These are phyloP conservation scores for Hemisphaericaspora lyxosophila DNA, from an alignment of 1,139 yeast species.

Conservation along the genomic window DNA sequence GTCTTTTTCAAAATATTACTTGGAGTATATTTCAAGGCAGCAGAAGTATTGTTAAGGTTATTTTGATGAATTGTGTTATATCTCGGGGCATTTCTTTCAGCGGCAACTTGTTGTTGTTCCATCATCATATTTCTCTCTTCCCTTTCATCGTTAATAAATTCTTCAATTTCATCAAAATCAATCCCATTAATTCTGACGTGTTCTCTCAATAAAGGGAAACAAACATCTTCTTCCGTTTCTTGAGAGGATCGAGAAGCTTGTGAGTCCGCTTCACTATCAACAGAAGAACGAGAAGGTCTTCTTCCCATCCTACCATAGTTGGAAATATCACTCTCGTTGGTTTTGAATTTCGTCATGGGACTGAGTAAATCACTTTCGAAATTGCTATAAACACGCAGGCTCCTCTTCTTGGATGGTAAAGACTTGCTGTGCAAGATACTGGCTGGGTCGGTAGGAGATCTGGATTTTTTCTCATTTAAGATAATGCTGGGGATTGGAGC, in stretches of 20 bases:
- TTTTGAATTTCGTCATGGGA: slow-evolving; percentile 32
- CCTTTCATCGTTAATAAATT: slow-evolving; percentile 58
- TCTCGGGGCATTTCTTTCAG: slow-evolving; percentile 25
- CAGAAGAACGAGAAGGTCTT: slow-evolving; percentile 37
- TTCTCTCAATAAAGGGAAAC: slow-evolving; percentile 88
- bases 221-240: slow-evolving; percentile 95
- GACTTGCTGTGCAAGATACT: slow-evolving; percentile 4
- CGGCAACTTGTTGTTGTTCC: slow-evolving; percentile 32
- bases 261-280: slow-evolving; percentile 67
- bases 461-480: slow-evolving; percentile 19
- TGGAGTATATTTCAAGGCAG: slow-evolving; percentile 67
- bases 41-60: slow-evolving; percentile 25
- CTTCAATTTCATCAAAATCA: slow-evolving; percentile 78
- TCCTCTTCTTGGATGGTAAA: slow-evolving; percentile 9
- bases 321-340: slow-evolving; percentile 32
- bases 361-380: slow-evolving; percentile 31
- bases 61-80: slow-evolving; percentile 3
- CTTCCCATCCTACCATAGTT: slow-evolving; percentile 14
- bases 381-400: slow-evolving; percentile 17
- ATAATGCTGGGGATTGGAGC: slow-evolving; percentile 8
- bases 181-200: slow-evolving; percentile 69
- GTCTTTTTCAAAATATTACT: slow-evolving; percentile 32
- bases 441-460: slow-evolving; percentile 28
- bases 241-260: slow-evolving; percentile 72
- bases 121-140: slow-evolving; percentile 27